A percentile compares a stretch with the other conserved stretches of the same genome.
Evolutionary conservation across 257 asterid genomes (phyloP).

Genomic region (Paulownia fortunei): DNA sequence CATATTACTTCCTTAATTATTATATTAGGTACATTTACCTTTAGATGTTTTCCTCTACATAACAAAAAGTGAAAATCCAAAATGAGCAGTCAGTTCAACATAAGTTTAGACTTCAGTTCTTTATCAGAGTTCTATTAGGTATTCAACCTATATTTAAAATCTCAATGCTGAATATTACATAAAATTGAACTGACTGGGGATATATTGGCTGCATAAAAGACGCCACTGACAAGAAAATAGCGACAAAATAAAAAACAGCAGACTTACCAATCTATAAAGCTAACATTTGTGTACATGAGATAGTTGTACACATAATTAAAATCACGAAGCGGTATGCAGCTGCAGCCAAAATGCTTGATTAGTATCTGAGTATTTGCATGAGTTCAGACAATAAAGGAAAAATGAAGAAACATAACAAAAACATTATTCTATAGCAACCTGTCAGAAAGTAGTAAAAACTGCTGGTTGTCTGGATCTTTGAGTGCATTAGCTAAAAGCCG

Average conservation of each 20-base stretch:
- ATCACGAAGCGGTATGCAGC: constrained; percentile 92
- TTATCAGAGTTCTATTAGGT: not conserved
- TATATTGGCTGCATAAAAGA: constrained; percentile 4
- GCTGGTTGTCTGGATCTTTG: constrained; percentile 82
- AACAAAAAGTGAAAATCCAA: not conserved
- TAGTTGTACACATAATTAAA: constrained; percentile 91
- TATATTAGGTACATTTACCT: not conserved
- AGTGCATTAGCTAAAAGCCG: constrained; percentile 91
- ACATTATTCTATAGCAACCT: constrained; percentile 57
- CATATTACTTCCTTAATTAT: not conserved
- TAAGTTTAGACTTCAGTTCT: constrained; percentile 3
- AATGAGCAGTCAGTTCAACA: not conserved
- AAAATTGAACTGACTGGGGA: not conserved
- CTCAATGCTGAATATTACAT: constrained; percentile 8
- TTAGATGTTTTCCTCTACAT: not conserved
- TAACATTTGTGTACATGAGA: constrained; percentile 91
- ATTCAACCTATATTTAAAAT: constrained; percentile 2
- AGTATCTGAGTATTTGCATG: constrained; percentile 28
- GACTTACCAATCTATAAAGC: constrained; percentile 90
- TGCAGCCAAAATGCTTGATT: constrained; percentile 54
- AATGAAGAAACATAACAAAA: constrained; percentile 50
- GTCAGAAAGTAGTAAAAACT: constrained; percentile 95
- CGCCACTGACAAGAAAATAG: constrained; percentile 2
- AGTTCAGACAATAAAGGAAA: constrained; percentile 38
- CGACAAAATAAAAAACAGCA: constrained; percentile 7